These are phyloP conservation scores for Arthrobotrys pseudoclavata DNA, from an alignment of 2,329 filamentous ascomycete genomes.

Conservation along the genomic window DNA sequence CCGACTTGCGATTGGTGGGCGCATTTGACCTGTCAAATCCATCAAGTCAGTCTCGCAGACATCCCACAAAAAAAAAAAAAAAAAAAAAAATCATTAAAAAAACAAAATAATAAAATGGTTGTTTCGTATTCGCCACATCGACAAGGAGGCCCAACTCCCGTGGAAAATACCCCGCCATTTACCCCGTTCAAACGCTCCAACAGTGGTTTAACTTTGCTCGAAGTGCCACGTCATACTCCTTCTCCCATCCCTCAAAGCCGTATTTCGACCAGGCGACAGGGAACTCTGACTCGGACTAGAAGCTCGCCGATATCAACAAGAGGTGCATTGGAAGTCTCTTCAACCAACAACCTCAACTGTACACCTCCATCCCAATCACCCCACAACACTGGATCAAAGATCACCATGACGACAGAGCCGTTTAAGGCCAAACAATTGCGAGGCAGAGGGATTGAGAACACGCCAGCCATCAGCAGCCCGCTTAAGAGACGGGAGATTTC, in stretches of 20 bases:
- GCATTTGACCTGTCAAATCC: not conserved
- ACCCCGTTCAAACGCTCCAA: slow-evolving; percentile 61
- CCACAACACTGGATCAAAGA: slow-evolving; percentile 65
- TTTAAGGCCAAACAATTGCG: slow-evolving; percentile 69
- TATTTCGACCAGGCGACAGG: slow-evolving; percentile 60
- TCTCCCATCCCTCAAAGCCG: slow-evolving; percentile 61
- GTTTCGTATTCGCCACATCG: slow-evolving; percentile 62
- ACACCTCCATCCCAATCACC: slow-evolving; percentile 60
- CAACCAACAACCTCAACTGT: slow-evolving; percentile 63
- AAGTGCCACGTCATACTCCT: slow-evolving; percentile 60
- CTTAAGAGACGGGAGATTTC: slow-evolving; percentile 91
- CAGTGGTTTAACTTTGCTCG: slow-evolving; percentile 61
- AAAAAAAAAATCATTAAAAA: no score
- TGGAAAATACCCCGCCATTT: slow-evolving; percentile 61
- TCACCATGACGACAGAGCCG: slow-evolving; percentile 67
- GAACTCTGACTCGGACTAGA: slow-evolving; percentile 60
- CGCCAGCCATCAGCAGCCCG: slow-evolving; percentile 77
- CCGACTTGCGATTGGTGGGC: slow-evolving; percentile 17
- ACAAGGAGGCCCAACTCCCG: slow-evolving; percentile 62
- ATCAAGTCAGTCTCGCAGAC: slow-evolving; percentile 1
- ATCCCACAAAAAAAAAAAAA: not conserved
- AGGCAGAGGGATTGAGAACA: slow-evolving; percentile 67
- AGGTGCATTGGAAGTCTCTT: slow-evolving; percentile 62
- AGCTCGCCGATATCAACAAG: slow-evolving; percentile 60
- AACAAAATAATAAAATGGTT: slow-evolving; percentile 63